Base-by-base conservation (phyloP, 1,284 basidiomycete species). In the Cutaneotrichosporon spelunceum region DNA sequence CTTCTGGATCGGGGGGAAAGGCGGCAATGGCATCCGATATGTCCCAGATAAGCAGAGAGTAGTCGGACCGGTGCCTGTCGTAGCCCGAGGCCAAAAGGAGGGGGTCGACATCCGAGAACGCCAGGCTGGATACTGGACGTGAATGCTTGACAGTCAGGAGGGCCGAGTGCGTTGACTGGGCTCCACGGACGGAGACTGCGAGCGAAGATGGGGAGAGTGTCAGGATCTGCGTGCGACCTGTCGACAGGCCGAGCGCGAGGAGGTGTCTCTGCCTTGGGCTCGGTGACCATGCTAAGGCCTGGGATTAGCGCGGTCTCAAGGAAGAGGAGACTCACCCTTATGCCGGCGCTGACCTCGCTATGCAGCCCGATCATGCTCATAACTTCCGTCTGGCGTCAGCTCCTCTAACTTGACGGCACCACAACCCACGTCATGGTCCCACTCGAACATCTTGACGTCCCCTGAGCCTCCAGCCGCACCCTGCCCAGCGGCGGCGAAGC, bases 41-140 rank as follows among this genome's bases (percentile, higher is more conserved):
- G 61, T 79, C 78, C 78, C 78, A 79, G 11, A 79, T 72, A 21
- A 76, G 65, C 3, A 79, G 61, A 0, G 73, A 75, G 58, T 71
- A 70, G 53, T 79, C 77, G n/a, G 72, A 74, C 36, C 77, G 71
- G 56, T 76, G 76, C 49, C 74, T 65, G 56, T 79, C 78, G 53
- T 75, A 72, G 3, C 74, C 77, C 3, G 71, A 70, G 8, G 77
- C 74, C 2, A 79, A 54, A 48, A 76, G 72, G 49, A 71, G 68
- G 9, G 74, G 70, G 60, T 79, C 77, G 30, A 70, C 59, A 0
- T 65, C 45, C 1, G 72, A 76, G 64, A 77, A 79, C 7, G 72
- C 64, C n/a, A 78, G 59, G 6, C 74, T 63, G 1, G 75, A 76
- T 19, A 76, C 71, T 0, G 74, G 62, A 34, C 78, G 68, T 24